These are phyloP conservation scores for Epichloe scottii DNA, from an alignment of 2,329 filamentous ascomycete species.

Conservation along the genomic window DNA sequence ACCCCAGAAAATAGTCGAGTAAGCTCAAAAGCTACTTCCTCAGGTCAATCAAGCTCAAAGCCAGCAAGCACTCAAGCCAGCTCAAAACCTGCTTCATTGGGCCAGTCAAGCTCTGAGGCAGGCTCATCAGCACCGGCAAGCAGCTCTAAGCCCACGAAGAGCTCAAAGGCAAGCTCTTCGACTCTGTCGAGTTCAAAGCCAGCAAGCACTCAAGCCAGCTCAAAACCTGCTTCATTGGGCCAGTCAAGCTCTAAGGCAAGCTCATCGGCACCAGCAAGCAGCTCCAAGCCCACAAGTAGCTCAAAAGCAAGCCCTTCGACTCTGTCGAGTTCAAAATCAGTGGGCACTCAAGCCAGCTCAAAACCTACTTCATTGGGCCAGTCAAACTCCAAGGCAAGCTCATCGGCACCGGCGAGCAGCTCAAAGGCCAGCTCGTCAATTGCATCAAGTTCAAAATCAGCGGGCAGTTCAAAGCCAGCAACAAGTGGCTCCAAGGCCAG, in stretches of 20 bases:
- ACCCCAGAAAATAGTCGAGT: neutral
- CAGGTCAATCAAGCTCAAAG: neutral
- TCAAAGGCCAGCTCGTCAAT: neutral
- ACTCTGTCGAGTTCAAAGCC: neutral
- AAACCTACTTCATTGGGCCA: neutral
- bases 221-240: neutral
- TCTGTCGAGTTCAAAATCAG: neutral
- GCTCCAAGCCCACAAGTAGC: neutral
- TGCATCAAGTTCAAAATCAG: neutral
- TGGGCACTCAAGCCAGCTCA: neutral
- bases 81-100: neutral
- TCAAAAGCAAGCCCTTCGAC: neutral
- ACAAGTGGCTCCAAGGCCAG: neutral
- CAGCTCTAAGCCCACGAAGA: neutral
- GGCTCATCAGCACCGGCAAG: neutral
- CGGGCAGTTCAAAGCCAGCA: neutral
- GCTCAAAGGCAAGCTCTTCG: neutral
- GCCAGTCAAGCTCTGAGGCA: neutral
- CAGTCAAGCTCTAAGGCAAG: neutral
- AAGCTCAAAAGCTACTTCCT: neutral
- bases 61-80: neutral
- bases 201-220: neutral
- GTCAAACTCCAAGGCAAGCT: neutral
- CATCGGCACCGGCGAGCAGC: neutral
- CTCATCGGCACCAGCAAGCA: neutral